Evolutionary conservation across 2,329 filamentous ascomycete species (phyloP).

Genomic region (Akanthomyces muscarius): DNA sequence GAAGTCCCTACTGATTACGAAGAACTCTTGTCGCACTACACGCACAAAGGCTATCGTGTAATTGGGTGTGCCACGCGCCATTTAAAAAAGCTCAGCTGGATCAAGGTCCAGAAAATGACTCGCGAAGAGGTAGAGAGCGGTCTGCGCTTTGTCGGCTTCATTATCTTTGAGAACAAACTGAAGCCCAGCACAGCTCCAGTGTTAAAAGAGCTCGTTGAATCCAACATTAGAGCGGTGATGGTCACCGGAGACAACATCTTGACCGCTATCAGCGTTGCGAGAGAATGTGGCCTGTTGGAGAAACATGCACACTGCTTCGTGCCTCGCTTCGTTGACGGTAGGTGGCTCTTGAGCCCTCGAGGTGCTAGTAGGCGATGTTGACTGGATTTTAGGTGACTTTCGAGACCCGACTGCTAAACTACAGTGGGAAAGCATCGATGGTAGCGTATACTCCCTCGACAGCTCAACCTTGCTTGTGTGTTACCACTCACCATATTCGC

Average conservation of each 20-base stretch:
- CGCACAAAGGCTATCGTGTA: constrained; percentile 91
- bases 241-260: constrained; percentile 97
- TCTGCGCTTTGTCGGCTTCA: constrained; percentile 89
- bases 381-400: constrained; percentile 52
- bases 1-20: constrained; percentile 82
- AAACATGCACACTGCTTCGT: constrained; percentile 85
- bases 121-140: constrained; percentile 78
- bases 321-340: constrained; percentile 76
- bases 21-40: constrained; percentile 83
- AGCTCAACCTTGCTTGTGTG: constrained; percentile 67
- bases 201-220: constrained; percentile 74
- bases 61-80: constrained; percentile 93
- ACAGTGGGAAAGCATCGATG: constrained; percentile 93
- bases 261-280: constrained; percentile 91
- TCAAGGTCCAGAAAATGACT: constrained; percentile 91
- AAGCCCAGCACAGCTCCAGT: constrained; percentile 82
- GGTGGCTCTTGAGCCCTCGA: constrained; percentile 12
- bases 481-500: not conserved
- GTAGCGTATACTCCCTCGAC: constrained; percentile 72
- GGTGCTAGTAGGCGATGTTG: not conserved
- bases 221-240: constrained; percentile 89
- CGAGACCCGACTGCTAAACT: constrained; percentile 70
- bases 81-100: constrained; percentile 82
- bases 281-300: constrained; percentile 82
- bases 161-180: constrained; percentile 97